These are phyloP conservation scores for Trichosporon sp. DNA, from an alignment of 1,284 basidiomycete species.

Conservation along the genomic window DNA sequence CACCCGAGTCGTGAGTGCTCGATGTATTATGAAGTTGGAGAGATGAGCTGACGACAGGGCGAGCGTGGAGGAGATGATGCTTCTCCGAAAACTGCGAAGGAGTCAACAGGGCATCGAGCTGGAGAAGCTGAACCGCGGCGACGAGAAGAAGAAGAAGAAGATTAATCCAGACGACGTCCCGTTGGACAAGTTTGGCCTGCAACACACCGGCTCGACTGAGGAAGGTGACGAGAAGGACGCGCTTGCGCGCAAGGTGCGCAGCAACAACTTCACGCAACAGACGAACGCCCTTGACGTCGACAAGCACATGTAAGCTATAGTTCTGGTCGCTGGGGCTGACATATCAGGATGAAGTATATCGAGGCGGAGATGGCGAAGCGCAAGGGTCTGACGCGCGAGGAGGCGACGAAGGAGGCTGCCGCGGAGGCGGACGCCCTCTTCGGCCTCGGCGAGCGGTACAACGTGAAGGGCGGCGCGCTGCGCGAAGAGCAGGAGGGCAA, in stretches of 20 bases:
- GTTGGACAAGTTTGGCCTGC: conserved; percentile 63
- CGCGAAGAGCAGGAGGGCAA: conserved; percentile 73
- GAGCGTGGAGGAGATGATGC: conserved; percentile 75
- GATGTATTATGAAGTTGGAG: no score
- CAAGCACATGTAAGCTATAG: conserved; percentile 82
- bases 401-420: conserved; percentile 58
- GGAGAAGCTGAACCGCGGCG: conserved; percentile 79
- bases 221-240: conserved; percentile 64
- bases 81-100: conserved; percentile 76
- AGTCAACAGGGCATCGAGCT: conserved; percentile 78
- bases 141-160: conserved; percentile 62
- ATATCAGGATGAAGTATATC: conserved; percentile 90
- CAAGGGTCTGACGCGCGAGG: conserved; percentile 59
- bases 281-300: conserved; percentile 95
- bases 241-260: conserved; percentile 69
- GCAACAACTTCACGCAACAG: conserved; percentile 94
- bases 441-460: conserved; percentile 70
- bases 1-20: conserved; percentile 28
- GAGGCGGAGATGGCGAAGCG: conserved; percentile 86
- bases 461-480: conserved; percentile 45
- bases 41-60: conserved; percentile 28
- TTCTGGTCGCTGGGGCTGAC: neutral
- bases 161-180: conserved; percentile 42
- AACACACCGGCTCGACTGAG: conserved; percentile 19
- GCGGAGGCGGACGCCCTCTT: conserved; percentile 68